Base-by-base conservation (phyloP, 768 basidiomycete genomes). In the Tricholoma hemisulphureum region DNA sequence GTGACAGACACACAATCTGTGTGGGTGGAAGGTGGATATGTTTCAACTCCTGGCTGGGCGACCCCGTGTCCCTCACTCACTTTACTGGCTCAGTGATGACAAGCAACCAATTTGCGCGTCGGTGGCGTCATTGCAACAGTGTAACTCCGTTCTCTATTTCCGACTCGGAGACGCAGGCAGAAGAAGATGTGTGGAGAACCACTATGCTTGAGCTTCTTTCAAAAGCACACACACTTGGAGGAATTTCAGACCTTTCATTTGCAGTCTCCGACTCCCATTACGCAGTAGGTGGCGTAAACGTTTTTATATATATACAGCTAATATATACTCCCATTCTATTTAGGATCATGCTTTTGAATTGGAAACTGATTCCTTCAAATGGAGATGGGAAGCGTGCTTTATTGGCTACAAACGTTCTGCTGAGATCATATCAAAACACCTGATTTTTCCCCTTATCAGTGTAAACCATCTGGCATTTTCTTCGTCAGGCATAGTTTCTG, bases 351-450 rank as follows among this genome's bases (percentile, higher is more conserved):
- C 87, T 4, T 78, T 90, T 57, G 78, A 81, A 63, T 61, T 91
- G 31, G 81, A 83, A 63, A 82, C 77, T 58, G 79, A 80, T 21
- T 68, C 72, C 8, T 87, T 89, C 71, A 85, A 83, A 75, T 93
- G 89, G 89, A 78, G 81, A 73, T 93, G 91, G 91, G 88, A 92
- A 70, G 80, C 85, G 14, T 82, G 79, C 68, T 81, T 79, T 61
- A 67, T 88, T 34, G 88, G 89, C 7, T 75, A 84, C 67, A 86
- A 78, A 69, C 63, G 71, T 29, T 87, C 89, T 32, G 83, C 91
- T 58, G 87, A 89, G 51, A 75, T 91, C 55, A 77, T 93, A 52
- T 92, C 91, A 59, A 87, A 80, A 61, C 91, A 93, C 63, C 82
- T 92, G 61, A 84, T 92, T 60, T 75, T 87, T 59, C 91, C 91